Evolutionary conservation across 2,329 filamentous ascomycete genomes (phyloP), one percentile per base, ranked within the genome.

Genomic region (Volutella citrinella): DNA sequence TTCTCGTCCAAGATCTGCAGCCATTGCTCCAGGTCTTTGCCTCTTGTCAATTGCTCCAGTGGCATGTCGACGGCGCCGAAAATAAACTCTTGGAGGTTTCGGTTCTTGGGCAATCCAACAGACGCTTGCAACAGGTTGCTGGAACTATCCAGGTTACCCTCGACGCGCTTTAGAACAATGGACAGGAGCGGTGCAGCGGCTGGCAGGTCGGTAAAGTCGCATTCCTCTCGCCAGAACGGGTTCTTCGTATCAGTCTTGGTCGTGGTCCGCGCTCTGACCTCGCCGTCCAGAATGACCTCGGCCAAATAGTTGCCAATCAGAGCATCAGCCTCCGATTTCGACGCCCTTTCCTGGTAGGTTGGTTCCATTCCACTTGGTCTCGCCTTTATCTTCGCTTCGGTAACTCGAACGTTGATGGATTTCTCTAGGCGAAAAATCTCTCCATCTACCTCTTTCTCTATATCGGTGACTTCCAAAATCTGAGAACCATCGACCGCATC

Each of bases 1-100:
- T 78, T 80, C 46, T 84, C 82, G 52, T 95, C 87, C 30, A 82
- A 64, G 15, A 95, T 78, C 12, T 82, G 84, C 68, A 88, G 84
- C 91, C 90, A 96, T 52, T 89, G 84, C 60, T 97, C 91, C 20
- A 82, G 74, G 37, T 91, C 85, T 52, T 84, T 84, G 12, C 82
- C 83, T 0, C 78, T 73, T 22, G 91, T 86, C 12, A 95, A 62
- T 43, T 89, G 84, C 38, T 90, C 83, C 7, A 96, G 68, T 14
- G 82, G 76, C 19, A 96, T 78, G 48, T 95, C 87, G n/a, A 95
- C 83, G 31, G 81, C 78, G 3, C 87, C 87, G 44, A 75, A 79
- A 4, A 76, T 54, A 11, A 72, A 56, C 49, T 82, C 79, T 4
- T 66, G 65, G 10, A 70, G 50, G 28, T 64, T 66, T 5, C 61